Evolutionary conservation across 345 rosid species (phyloP), one percentile per base, ranked within the genome.

Genomic region (Fremontodendron californicum): DNA sequence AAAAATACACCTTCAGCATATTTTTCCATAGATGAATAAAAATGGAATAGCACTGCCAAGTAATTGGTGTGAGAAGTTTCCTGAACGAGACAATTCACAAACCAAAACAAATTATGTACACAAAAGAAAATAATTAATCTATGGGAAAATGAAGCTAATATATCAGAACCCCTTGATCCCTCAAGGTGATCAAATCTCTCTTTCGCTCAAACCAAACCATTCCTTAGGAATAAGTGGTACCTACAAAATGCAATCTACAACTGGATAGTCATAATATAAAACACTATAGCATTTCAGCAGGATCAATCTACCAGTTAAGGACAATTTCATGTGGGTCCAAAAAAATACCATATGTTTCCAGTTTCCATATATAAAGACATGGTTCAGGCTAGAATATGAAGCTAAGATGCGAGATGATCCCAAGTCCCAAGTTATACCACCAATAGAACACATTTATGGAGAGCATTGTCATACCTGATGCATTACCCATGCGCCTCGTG

Each of bases 401-500:
- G 39, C 62, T 7, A n/a, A 51, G 45, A 35, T 12, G 16, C 6
- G 6, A 25, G 33, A 73, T 37, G 65, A 49, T 54, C 21, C n/a
- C 19, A 54, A n/a, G 29, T 10, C 58, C 73, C 64, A 54, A 31
- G 19, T 68, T 27, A 45, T 49, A 19, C 11, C 49, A 49, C 64
- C 65, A 55, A 73, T 23, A 3, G 7, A 55, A 27, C 21, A 63
- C 57, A 63, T 75, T 29, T 48, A 33, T 9, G 23, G 15, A 46
- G 55, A 19, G 42, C 37, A 77, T 52, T 23, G 29, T 10, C 66
- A 72, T 49, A 92, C 99, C 99, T 83, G 98, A 82, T 40, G 99
- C 99, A 80, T 96, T 94, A 58, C 99, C 90, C 90, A 96, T 73
- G 49, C 85, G 93, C 55, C 83, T 92, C 18, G 97, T 94, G 90